Conservation (phyloP, 2,329 filamentous ascomycete species). For the Verticillium dahliae region DNA sequence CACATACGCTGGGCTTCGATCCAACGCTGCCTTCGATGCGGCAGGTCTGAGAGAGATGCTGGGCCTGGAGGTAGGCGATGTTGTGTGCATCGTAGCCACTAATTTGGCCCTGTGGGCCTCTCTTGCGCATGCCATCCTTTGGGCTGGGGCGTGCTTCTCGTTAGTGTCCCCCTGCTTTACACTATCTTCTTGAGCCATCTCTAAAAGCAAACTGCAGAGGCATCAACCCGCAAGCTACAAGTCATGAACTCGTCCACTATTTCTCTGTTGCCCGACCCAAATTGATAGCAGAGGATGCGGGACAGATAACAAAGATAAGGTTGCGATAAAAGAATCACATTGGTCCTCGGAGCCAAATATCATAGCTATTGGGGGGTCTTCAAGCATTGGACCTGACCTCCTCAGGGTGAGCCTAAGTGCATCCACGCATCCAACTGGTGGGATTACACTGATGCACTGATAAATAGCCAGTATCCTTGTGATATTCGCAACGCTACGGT, state of each 20-base stretch:
- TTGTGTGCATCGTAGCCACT: conserved; percentile 14
- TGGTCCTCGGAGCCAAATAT: background rate
- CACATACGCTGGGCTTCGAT: conserved; percentile 12
- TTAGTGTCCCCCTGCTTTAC: background rate
- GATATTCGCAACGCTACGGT: background rate
- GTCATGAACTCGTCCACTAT: conserved; percentile 16
- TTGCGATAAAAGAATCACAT: conserved; percentile 3
- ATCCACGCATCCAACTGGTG: background rate
- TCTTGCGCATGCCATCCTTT: conserved; percentile 14
- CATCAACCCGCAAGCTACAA: conserved; percentile 16
- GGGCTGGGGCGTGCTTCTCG: conserved; percentile 16
- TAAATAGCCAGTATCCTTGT: background rate
- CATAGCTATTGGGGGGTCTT: background rate
- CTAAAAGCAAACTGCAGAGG: conserved; percentile 3
- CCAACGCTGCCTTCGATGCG: conserved; percentile 11
- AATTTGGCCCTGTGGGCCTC: conserved; percentile 15
- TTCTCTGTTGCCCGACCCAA: conserved; percentile 12
- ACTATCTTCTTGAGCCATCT: too few relatives aligned
- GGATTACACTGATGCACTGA: background rate
- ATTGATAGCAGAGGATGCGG: conserved; percentile 11
- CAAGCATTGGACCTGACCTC: background rate
- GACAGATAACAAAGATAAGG: conserved; percentile 1
- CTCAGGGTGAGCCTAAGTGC: background rate
- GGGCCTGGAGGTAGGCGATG: conserved; percentile 9
- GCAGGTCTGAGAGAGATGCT: conserved; percentile 5